These are phyloP conservation scores for Phialophora tarda DNA, from an alignment of 2,329 filamentous ascomycete species.

Conservation along the genomic window DNA sequence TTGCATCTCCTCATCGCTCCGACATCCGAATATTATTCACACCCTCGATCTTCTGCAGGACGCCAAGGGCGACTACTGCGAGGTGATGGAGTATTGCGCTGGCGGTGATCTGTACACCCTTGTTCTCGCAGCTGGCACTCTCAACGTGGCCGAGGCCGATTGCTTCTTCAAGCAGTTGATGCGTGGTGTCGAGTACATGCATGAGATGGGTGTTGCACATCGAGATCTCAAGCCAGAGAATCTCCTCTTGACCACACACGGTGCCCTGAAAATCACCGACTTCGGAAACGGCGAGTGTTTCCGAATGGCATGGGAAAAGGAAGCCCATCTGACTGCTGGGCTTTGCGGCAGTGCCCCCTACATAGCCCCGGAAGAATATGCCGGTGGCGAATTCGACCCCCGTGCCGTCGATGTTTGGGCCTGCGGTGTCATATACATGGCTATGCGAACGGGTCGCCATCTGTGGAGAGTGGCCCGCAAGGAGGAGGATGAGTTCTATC, in stretches of 20 bases:
- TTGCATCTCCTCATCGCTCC: conserved; percentile 95
- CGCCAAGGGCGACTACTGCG: conserved; percentile 95
- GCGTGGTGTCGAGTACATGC: conserved; percentile 98
- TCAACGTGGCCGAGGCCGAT: conserved; percentile 90
- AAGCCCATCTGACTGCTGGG: conserved; percentile 96
- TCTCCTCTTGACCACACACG: conserved; percentile 87
- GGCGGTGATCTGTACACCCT: conserved; percentile 95
- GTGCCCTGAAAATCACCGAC: conserved; percentile 94
- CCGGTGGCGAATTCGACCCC: conserved; percentile 93
- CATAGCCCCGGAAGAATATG: conserved; percentile 95
- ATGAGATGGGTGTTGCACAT: conserved; percentile 98
- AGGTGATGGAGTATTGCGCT: conserved; percentile 99
- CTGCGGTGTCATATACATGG: conserved; percentile 99
- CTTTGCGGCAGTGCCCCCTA: conserved; percentile 96
- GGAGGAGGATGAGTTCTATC: conserved; percentile 97
- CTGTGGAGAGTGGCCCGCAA: conserved; percentile 97
- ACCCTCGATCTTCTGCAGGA: conserved; percentile 95
- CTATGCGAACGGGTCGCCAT: conserved; percentile 94
- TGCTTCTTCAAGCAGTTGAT: conserved; percentile 99
- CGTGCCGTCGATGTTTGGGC: conserved; percentile 98
- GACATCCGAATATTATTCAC: conserved; percentile 97
- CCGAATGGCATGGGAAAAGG: conserved; percentile 98
- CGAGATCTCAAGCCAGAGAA: conserved; percentile 97
- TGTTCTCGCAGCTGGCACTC: conserved; percentile 85
- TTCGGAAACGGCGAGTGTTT: conserved; percentile 99